Evolutionary conservation across 495 filamentous ascomycete genomes (phyloP).

Genomic region (Aspergillus baeticus): DNA sequence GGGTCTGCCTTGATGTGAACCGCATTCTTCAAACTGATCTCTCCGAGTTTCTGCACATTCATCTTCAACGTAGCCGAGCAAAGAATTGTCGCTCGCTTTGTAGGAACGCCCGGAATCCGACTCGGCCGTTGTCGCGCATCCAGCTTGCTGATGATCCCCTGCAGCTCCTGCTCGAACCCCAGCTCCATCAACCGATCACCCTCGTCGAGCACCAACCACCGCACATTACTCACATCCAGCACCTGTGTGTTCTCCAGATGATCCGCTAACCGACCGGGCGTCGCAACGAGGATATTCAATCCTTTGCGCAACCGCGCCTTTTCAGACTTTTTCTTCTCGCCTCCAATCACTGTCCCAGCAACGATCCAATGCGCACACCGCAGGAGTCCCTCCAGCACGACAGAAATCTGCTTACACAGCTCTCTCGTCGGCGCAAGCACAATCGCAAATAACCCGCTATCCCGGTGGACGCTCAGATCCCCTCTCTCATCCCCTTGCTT

Average conservation of each 20-base stretch:
- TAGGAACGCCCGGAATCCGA: constrained; percentile 61
- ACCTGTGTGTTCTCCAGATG: constrained; percentile 90
- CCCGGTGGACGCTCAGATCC: constrained; percentile 58
- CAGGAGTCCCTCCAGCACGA: constrained; percentile 77
- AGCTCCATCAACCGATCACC: constrained; percentile 96
- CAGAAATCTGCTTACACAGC: constrained; percentile 86
- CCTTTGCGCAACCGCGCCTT: constrained; percentile 92
- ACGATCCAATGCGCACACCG: constrained; percentile 89
- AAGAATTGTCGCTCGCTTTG: constrained; percentile 78
- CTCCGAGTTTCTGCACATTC: constrained; percentile 85
- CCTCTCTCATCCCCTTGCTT: constrained; percentile 31
- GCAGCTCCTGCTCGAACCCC: constrained; percentile 88
- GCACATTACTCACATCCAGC: constrained; percentile 80
- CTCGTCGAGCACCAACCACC: constrained; percentile 94
- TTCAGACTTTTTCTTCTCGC: constrained; percentile 96
- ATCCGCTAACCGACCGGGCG: constrained; percentile 84
- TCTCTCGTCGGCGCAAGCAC: constrained; percentile 90
- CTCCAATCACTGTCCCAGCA: constrained; percentile 86
- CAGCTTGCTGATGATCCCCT: constrained; percentile 77
- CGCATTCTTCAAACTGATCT: constrained; percentile 93
- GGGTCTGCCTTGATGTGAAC: constrained; percentile 76
- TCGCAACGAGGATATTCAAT: constrained; percentile 91
- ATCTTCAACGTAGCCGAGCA: constrained; percentile 98
- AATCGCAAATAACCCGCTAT: constrained; percentile 89
- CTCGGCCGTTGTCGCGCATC: constrained; percentile 44